Evolutionary conservation across 768 basidiomycete genomes (phyloP).

Genomic region (Suillus tomentosus): DNA sequence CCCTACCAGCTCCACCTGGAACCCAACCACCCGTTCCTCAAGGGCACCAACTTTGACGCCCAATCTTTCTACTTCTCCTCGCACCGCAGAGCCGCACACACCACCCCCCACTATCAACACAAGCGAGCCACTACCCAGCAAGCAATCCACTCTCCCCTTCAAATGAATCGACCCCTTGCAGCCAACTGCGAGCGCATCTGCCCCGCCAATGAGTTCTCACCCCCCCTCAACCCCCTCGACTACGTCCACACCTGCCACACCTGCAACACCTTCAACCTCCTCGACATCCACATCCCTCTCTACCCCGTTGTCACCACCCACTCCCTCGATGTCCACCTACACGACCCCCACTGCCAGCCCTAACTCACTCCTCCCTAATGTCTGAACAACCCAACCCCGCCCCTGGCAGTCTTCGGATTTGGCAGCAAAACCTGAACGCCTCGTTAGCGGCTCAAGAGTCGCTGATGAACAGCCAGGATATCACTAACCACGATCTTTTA

Average conservation of each 20-base stretch:
- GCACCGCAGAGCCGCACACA: neutral
- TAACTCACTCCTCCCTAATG: constrained; percentile 22
- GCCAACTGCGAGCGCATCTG: too few species aligned
- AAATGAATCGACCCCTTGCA: too few species aligned
- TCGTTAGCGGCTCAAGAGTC: neutral
- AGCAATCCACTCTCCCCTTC: too few species aligned
- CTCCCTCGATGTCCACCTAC: neutral
- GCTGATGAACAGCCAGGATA: neutral
- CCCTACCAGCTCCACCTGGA: constrained; percentile 16
- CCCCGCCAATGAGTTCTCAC: too few species aligned
- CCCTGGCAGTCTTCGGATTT: constrained; percentile 17
- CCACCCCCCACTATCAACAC: neutral
- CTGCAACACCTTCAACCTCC: too few species aligned
- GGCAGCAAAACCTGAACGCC: neutral
- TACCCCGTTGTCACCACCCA: too few species aligned
- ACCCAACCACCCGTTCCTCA: neutral
- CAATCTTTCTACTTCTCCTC: neutral
- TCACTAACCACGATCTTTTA: constrained; percentile 30
- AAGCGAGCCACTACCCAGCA: too few species aligned
- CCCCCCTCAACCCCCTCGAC: too few species aligned
- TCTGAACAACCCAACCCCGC: constrained; percentile 15
- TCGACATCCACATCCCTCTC: too few species aligned
- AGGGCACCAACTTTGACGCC: neutral
- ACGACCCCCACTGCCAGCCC: neutral
- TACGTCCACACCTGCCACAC: too few species aligned